phyloP scores from a whole-genome alignment of 371 early-diverging fungal genomes.

The Entomophthora muscae region DNA sequence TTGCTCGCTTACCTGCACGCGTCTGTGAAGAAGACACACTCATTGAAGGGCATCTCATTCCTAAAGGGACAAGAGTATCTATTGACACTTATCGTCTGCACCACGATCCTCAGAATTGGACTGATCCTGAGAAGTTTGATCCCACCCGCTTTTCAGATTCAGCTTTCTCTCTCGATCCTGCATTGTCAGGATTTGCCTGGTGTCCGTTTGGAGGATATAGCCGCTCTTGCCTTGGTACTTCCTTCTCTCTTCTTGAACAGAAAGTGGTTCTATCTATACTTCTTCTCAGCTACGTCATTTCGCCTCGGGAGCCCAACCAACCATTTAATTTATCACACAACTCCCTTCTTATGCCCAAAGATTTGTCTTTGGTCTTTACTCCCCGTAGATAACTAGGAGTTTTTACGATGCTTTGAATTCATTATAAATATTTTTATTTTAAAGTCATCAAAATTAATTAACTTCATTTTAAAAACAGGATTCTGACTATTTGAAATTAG shows the following conservation, averaged over 20 bases:
- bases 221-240: slow-evolving; percentile 29
- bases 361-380: too few species aligned
- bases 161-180: too few species aligned
- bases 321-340: too few species aligned
- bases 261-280: slow-evolving; percentile 27
- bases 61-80: slow-evolving; percentile 13
- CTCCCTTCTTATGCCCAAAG: too few species aligned
- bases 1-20: background rate
- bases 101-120: slow-evolving; percentile 13
- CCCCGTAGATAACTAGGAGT: too few species aligned
- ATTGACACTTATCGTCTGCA: slow-evolving; percentile 15
- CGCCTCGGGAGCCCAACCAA: too few species aligned
- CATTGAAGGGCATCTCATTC: background rate
- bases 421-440: too few species aligned
- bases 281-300: slow-evolving; percentile 12
- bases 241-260: slow-evolving; percentile 32
- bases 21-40: background rate
- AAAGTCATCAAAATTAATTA: too few species aligned
- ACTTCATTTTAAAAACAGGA: too few species aligned
- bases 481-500: too few species aligned
- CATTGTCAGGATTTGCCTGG: too few species aligned
- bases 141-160: slow-evolving; percentile 20
- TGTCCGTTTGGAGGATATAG: slow-evolving; percentile 3
- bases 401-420: too few species aligned
- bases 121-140: slow-evolving; percentile 15